These are phyloP conservation scores for Piedraia hortae DNA, from an alignment of 2,329 filamentous ascomycete species.

Conservation along the genomic window DNA sequence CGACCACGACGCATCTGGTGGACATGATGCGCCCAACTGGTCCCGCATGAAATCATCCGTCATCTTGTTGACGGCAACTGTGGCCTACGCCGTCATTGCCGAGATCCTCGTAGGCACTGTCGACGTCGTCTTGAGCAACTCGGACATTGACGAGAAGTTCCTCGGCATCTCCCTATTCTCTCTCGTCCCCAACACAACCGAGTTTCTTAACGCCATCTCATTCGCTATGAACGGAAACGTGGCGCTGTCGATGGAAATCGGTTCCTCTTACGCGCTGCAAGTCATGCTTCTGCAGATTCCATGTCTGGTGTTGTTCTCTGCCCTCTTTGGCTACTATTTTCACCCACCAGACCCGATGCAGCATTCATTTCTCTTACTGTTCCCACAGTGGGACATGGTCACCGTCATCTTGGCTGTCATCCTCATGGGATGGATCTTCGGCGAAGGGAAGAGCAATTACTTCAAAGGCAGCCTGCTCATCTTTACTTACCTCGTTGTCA, in stretches of 20 bases:
- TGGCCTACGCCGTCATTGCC: slow-evolving; percentile 88
- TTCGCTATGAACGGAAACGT: slow-evolving; percentile 99
- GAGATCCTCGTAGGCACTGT: slow-evolving; percentile 94
- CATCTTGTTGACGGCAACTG: slow-evolving; percentile 64
- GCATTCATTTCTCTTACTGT: slow-evolving; percentile 61
- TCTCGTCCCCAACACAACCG: slow-evolving; percentile 88
- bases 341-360: slow-evolving; percentile 22
- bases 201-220: slow-evolving; percentile 95
- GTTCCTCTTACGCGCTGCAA: slow-evolving; percentile 85
- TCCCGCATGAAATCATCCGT: slow-evolving; percentile 70
- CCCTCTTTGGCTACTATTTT: slow-evolving; percentile 34
- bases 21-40: slow-evolving; percentile 98
- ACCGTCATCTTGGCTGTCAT: slow-evolving; percentile 91
- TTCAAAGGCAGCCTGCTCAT: slow-evolving; percentile 96
- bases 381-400: slow-evolving; percentile 98
- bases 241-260: slow-evolving; percentile 94
- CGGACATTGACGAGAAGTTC: slow-evolving; percentile 90
- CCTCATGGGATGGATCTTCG: slow-evolving; percentile 87
- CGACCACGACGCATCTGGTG: slow-evolving; percentile 21
- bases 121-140: slow-evolving; percentile 53
- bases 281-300: slow-evolving; percentile 89
- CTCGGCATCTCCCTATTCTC: slow-evolving; percentile 90
- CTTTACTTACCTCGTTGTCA: slow-evolving; percentile 72
- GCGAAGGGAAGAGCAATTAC: slow-evolving; percentile 98
- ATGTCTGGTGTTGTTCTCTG: slow-evolving; percentile 73